phyloP scores from a whole-genome alignment of 2,329 filamentous ascomycete genomes.

The Aspergillus sergii region DNA sequence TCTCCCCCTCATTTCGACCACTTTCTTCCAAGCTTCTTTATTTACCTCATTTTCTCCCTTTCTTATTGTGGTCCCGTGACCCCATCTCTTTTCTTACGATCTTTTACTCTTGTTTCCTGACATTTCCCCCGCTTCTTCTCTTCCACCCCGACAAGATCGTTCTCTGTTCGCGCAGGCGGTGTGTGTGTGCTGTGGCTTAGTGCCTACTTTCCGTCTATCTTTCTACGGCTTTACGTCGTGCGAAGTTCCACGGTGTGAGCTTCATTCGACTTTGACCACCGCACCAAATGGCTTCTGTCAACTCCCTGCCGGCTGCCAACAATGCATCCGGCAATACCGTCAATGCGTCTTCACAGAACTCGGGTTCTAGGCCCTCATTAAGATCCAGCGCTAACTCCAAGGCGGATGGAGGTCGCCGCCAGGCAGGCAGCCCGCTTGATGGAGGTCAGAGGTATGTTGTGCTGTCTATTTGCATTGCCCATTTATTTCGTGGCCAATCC shows the following conservation, averaged over 20 bases:
- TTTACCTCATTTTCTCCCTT: background rate
- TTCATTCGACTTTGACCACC: conserved; percentile 26
- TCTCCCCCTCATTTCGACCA: conserved; percentile 11
- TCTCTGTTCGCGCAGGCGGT: conserved; percentile 40
- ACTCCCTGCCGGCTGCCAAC: conserved; percentile 39
- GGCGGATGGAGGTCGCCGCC: conserved; percentile 58
- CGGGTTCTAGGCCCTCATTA: conserved; percentile 47
- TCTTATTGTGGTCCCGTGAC: conserved; percentile 6
- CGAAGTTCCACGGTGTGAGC: conserved; percentile 38
- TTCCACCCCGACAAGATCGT: conserved; percentile 13
- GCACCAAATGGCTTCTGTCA: conserved; percentile 46
- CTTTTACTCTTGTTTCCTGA: conserved; percentile 4
- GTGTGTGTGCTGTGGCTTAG: conserved; percentile 40
- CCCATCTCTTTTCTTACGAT: background rate
- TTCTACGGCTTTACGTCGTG: conserved; percentile 37
- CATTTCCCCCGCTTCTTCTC: conserved; percentile 13
- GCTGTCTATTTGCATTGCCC: conserved; percentile 8
- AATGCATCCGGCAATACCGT: conserved; percentile 40
- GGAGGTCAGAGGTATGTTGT: conserved; percentile 56
- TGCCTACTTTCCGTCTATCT: conserved; percentile 25
- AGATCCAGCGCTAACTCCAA: conserved; percentile 55
- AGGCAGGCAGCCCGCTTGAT: conserved; percentile 58
- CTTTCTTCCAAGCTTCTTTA: conserved; percentile 9
- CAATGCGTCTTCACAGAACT: conserved; percentile 41
- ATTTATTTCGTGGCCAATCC: conserved; percentile 10